phyloP scores from a whole-genome alignment of 352 stramenopile species.

The Phytopythium ostracodes region DNA sequence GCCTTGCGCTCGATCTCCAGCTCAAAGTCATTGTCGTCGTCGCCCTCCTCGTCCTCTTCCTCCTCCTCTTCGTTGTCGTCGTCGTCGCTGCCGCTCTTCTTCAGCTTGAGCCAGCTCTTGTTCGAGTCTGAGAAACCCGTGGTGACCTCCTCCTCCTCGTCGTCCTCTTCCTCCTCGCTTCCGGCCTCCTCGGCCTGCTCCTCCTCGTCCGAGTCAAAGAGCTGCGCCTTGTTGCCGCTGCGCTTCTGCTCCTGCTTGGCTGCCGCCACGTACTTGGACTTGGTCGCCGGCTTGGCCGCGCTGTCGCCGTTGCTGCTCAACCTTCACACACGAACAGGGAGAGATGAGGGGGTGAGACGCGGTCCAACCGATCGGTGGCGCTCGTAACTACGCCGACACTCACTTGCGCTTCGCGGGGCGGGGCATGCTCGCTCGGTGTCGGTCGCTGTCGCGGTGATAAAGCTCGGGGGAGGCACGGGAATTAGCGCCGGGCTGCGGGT shows the following conservation, averaged over 20 bases:
- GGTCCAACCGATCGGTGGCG: no score
- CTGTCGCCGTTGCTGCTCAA: constrained; percentile 24
- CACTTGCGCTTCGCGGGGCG: constrained; percentile 56
- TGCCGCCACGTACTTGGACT: constrained; percentile 77
- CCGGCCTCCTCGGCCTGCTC: constrained; percentile 40
- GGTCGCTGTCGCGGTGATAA: constrained; percentile 1
- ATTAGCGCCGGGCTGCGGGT: constrained; percentile 3
- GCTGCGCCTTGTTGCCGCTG: constrained; percentile 42
- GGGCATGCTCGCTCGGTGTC: constrained; percentile 19
- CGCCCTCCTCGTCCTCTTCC: constrained; percentile 40
- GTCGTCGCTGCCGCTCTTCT: constrained; percentile 43
- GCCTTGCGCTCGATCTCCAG: constrained; percentile 87
- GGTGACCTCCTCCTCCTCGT: constrained; percentile 35
- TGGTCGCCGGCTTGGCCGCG: constrained; percentile 13
- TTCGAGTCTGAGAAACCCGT: constrained; percentile 79
- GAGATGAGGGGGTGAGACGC: neutral
- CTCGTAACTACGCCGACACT: neutral
- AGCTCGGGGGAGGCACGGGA: neutral
- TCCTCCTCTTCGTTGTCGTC: constrained; percentile 48
- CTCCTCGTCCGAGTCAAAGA: constrained; percentile 69
- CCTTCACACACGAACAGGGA: constrained; percentile 4
- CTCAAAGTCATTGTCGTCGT: constrained; percentile 60
- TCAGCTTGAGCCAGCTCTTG: constrained; percentile 84
- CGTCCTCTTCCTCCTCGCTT: constrained; percentile 37
- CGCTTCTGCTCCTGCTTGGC: constrained; percentile 65